These are phyloP conservation scores for Luffa acutangula DNA, from an alignment of 306 rosid species.

Conservation along the genomic window DNA sequence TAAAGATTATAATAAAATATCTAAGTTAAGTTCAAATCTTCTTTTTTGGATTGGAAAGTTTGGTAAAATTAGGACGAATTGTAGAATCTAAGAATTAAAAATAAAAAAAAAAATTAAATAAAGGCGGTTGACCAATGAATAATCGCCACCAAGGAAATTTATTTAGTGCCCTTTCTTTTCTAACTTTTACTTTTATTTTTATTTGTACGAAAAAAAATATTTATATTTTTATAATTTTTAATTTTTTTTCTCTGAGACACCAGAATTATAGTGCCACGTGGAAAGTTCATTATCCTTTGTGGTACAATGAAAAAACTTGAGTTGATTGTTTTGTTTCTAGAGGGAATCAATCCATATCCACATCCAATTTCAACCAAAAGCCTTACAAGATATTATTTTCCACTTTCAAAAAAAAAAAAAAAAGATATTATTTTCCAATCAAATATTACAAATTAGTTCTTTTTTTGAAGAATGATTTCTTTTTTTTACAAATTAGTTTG, in stretches of 20 bases:
- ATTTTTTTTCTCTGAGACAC: too few relatives aligned
- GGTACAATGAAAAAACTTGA: neutral
- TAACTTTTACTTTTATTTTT: neutral
- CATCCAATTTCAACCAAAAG: too few relatives aligned
- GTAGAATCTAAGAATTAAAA: neutral
- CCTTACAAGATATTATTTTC: neutral
- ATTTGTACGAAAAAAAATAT: too few relatives aligned
- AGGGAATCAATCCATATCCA: neutral
- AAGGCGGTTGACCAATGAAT: neutral
- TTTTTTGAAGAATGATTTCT: too few relatives aligned
- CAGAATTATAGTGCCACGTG: neutral
- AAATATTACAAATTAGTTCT: too few relatives aligned
- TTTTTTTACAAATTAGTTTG: too few relatives aligned
- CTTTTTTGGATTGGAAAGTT: neutral
- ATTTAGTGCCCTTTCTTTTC: neutral
- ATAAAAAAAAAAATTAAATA: too few relatives aligned
- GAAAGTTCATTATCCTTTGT: neutral
- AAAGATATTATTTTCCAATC: neutral
- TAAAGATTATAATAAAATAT: neutral
- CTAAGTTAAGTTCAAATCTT: neutral
- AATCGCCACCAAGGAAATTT: neutral
- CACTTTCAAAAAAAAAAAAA: too few relatives aligned
- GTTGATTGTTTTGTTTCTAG: neutral
- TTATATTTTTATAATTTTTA: too few relatives aligned
- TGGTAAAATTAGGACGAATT: neutral